Percentiles rank a stretch among this genome's conserved stretches.
These are phyloP conservation scores for Elongisporangium undulatum DNA, from an alignment of 352 stramenopile genomes.

Conservation along the genomic window DNA sequence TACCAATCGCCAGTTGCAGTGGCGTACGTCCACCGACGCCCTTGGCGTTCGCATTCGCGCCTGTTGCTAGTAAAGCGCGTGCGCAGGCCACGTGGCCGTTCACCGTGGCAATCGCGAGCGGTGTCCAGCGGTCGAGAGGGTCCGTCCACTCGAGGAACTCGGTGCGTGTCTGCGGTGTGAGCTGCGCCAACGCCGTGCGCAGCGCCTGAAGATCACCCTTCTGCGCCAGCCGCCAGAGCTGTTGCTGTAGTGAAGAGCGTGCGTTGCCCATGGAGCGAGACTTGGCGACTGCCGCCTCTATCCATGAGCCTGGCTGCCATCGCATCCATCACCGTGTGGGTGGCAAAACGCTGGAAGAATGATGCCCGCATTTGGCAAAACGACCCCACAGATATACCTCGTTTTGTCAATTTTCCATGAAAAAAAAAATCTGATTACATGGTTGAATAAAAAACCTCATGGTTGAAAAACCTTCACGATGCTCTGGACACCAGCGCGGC, in stretches of 20 bases:
- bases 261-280: not conserved
- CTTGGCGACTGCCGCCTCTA: not conserved
- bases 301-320: not conserved
- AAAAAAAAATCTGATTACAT: not conserved
- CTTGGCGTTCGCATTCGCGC: not conserved
- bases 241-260: not conserved
- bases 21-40: conserved; percentile 31
- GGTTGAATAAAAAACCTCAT: not conserved
- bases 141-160: not conserved
- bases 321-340: too few relatives aligned
- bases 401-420: not conserved
- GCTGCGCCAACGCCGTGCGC: not conserved
- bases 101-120: not conserved
- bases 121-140: not conserved
- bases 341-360: not conserved
- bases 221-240: not conserved
- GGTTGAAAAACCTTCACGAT: not conserved
- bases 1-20: conserved; percentile 59
- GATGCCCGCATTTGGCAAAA: too few relatives aligned
- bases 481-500: not conserved
- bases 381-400: too few relatives aligned
- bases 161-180: not conserved
- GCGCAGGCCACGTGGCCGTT: not conserved
- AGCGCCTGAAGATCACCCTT: not conserved
- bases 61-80: not conserved